Percentiles rank a stretch among this genome's conserved stretches.
Conservation (phyloP, 2,329 filamentous ascomycete genomes). For the Rhynchosporium graminicola region DNA sequence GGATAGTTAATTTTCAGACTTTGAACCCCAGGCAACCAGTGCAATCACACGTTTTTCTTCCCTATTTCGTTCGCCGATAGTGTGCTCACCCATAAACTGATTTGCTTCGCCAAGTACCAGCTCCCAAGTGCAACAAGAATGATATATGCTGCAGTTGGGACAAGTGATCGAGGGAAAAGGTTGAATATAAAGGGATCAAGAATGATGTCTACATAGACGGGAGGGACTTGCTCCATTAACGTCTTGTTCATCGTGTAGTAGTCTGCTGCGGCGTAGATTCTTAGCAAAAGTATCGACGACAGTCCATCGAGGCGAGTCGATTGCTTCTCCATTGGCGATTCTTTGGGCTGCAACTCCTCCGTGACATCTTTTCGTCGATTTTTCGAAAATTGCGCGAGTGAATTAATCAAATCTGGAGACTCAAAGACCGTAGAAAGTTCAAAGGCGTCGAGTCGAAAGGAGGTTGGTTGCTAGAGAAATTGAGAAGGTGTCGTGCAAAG, state of each 20-base stretch:
- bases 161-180: constrained; percentile 74
- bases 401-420: constrained; percentile 62
- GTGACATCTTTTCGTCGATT: constrained; percentile 45
- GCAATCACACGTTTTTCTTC: constrained; percentile 8
- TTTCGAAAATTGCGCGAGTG: constrained; percentile 63
- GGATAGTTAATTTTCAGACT: too few species aligned
- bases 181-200: constrained; percentile 85
- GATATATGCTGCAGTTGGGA: constrained; percentile 72
- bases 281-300: constrained; percentile 50
- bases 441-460: constrained; percentile 70
- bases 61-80: background rate
- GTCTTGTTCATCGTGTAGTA: constrained; percentile 76
- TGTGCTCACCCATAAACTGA: constrained; percentile 31
- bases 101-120: constrained; percentile 36
- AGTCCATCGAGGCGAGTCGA: constrained; percentile 23
- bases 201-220: constrained; percentile 77
- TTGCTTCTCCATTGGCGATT: constrained; percentile 7
- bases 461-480: constrained; percentile 74
- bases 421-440: constrained; percentile 62
- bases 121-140: constrained; percentile 54
- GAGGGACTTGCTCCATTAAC: constrained; percentile 74
- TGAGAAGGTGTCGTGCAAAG: constrained; percentile 9
- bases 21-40: background rate
- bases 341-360: constrained; percentile 24
- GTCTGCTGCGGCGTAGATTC: constrained; percentile 74